Base-by-base conservation (phyloP, 345 rosid species). In the Hirschfeldia incana region DNA sequence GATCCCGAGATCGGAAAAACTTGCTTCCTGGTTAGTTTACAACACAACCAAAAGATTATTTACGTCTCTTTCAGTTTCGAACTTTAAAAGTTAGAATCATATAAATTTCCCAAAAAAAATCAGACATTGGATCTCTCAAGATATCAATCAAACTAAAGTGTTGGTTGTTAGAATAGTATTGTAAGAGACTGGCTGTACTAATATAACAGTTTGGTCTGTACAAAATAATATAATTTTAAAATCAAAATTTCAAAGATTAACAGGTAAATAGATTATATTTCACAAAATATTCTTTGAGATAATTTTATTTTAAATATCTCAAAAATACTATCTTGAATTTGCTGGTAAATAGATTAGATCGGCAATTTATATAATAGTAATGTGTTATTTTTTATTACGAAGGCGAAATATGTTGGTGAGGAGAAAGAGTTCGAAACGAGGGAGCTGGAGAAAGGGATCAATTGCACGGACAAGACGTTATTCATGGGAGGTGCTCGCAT, bases 341-440 rank as follows among this genome's bases (percentile, higher is more conserved):
- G 32, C 32, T 29, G 32, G 32, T 29, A 29, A 29, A 29, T 29
- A 29, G 3, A 29, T 29, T 4, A 29, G 32, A 29, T 29, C 32
- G 32, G 32, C 15, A 12, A 11, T 12, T 4, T 44, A 44, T 12
- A 44, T 29, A 44, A 44, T 49, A 49, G 5, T 49, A n/a, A n/a
- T 15, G 4, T n/a, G 8, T 49, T 6, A 16, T 42, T 55, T 28
- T 21, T 8, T 11, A 46, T 5, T 8, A 16, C 73, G 81, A 78
- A 94, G 97, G 90, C 84, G 10, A 94, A 92, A 74, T 94, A 91
- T 65, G 89, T 90, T 8, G 98, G 98, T 3, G 83, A 82, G 61
- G 94, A 85, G 66, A 82, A 82, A 77, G 84, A 78, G 68, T 82
- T 81, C 13, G 84, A 78, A 44, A 74, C 76, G 55, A 26, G 26